A percentile compares a stretch with the other conserved stretches of the same genome.
phyloP scores from a whole-genome alignment of 139 green algal species.

The Picochlorum sp. region DNA sequence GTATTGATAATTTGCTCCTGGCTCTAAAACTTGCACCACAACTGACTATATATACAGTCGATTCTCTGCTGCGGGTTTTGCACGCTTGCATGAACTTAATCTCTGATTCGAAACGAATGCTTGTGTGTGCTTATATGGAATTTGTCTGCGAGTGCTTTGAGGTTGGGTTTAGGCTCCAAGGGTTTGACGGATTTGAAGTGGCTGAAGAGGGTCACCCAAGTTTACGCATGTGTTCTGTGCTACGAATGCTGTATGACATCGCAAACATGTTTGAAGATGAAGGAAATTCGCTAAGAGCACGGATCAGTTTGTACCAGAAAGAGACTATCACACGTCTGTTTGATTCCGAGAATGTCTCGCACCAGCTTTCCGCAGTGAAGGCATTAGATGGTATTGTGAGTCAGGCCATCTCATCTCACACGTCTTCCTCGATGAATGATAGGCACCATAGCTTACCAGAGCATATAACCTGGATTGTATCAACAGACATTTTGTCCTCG shows the following conservation, averaged over 20 bases:
- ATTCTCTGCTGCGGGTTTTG: conserved; percentile 26
- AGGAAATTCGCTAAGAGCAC: neutral
- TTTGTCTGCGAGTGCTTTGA: no score
- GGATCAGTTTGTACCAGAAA: conserved; percentile 28
- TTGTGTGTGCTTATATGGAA: no score
- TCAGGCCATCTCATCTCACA: neutral
- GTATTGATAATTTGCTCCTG: no score
- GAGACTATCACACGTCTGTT: conserved; percentile 56
- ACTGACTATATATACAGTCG: neutral
- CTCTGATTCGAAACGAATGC: no score
- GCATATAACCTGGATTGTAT: conserved; percentile 52
- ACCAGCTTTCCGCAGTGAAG: conserved; percentile 51
- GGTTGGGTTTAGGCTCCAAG: no score
- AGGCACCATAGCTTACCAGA: conserved; percentile 15
- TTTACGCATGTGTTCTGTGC: no score
- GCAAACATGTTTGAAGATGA: neutral
- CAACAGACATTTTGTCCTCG: conserved; percentile 50
- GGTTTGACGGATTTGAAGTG: no score
- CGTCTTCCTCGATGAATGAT: neutral
- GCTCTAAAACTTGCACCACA: neutral
- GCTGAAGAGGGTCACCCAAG: no score
- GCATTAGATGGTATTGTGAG: conserved; percentile 9
- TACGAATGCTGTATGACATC: no score
- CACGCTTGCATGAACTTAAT: conserved; percentile 8
- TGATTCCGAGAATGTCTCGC: conserved; percentile 56